Base-by-base conservation (phyloP, 257 asterid species). In the Scutellaria barbata region DNA sequence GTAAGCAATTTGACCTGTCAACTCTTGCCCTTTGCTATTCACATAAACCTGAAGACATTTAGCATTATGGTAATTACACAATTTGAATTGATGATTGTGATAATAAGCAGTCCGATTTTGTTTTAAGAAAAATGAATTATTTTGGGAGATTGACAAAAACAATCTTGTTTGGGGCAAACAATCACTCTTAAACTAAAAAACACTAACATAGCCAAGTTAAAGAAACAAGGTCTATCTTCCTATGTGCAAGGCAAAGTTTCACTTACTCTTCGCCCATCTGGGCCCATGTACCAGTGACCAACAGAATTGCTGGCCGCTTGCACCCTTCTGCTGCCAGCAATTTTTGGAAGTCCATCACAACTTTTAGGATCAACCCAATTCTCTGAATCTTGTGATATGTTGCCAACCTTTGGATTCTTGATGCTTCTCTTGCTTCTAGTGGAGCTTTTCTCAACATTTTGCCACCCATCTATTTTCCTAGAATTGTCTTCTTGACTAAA, bases 241-340 rank as follows among this genome's bases (percentile, higher is more conserved):
- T 53, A 25, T 43, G 47, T 68, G 55, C 58, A 63, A 4, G 42
- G 5, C 11, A 72, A 69, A 42, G 70, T 71, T 53, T 40, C 25
- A 80, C 96, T 88, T 85, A 94, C 99, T 74, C 78, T 83, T 76
- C 79, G 83, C 54, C 96, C 98, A 30, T 81, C 85, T 37, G 85
- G 56, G 68, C 72, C 79, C 11, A 82, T 88, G 80, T 64, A 88
- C 99, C 99, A 95, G 63, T 82, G 92, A 55, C 99, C 99, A 40
- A 84, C 77, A 71, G 95, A 75, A 78, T 76, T 82, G 66, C 87
- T 74, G 74, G 16, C 93, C 14, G 92, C 96, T 47, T 81, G 96
- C 72, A 83, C 89, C 83, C 92, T 95, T 83, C 96, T 83, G 82
- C 86, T 83, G 75, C 99, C 86, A 71, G 88, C 92, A 71, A 85